A percentile compares a stretch with the other conserved stretches of the same genome.
These are phyloP conservation scores for Hawksworthiomyces lignivorus DNA, from an alignment of 2,329 filamentous ascomycete genomes.

Conservation along the genomic window DNA sequence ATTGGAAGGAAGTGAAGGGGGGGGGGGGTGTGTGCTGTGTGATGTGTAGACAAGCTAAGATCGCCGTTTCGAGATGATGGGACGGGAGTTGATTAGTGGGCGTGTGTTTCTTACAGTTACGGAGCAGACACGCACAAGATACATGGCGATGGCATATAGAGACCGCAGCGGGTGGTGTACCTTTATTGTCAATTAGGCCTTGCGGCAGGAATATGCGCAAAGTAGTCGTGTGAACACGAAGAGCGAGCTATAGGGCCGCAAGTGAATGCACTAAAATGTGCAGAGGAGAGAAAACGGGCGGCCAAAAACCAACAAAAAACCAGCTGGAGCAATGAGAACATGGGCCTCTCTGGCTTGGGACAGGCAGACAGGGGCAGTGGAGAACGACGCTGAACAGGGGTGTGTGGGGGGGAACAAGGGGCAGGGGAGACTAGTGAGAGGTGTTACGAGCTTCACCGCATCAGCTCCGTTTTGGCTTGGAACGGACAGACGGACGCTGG, in stretches of 20 bases:
- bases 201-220: not conserved
- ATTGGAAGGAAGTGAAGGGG: not conserved
- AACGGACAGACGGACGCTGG: no score
- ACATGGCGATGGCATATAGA: no score
- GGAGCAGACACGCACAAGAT: no score
- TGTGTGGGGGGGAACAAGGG: conserved; percentile 4
- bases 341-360: conserved; percentile 5
- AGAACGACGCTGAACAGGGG: not conserved
- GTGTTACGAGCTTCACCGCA: conserved; percentile 1
- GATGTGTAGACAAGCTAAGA: conserved; percentile 10
- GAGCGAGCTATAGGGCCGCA: no score
- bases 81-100: conserved; percentile 8
- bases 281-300: not conserved
- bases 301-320: no score
- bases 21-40: conserved; percentile 3
- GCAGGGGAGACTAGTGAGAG: conserved; percentile 1
- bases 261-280: no score
- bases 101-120: no score
- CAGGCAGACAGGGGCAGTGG: no score
- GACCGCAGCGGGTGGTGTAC: no score
- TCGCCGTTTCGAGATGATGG: conserved; percentile 16
- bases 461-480: not conserved
- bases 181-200: no score
- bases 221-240: conserved; percentile 10
- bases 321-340: no score